Conservation (phyloP, 2,329 filamentous ascomycete genomes). For the Leptodontidium sp. region DNA sequence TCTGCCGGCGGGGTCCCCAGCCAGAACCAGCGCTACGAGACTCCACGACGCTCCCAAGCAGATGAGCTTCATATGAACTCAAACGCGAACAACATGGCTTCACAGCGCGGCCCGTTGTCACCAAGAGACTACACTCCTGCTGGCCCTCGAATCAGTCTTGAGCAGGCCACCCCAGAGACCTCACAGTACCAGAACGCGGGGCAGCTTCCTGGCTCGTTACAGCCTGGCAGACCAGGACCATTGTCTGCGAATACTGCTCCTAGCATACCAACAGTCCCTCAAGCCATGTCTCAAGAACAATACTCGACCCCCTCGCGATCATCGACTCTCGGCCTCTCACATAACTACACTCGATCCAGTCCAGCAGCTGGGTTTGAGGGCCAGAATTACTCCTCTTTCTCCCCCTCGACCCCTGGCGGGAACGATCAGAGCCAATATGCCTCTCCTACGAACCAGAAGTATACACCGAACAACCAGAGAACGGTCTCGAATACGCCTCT, state of each 20-base stretch:
- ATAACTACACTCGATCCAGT: slow-evolving; percentile 86
- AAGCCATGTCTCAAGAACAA: slow-evolving; percentile 60
- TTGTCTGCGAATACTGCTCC: slow-evolving; percentile 65
- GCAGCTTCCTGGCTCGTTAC: slow-evolving; percentile 66
- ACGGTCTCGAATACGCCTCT: slow-evolving; percentile 84
- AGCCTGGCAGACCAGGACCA: slow-evolving; percentile 63
- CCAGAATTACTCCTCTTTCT: slow-evolving; percentile 62
- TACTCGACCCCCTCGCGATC: slow-evolving; percentile 72
- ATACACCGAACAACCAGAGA: slow-evolving; percentile 65
- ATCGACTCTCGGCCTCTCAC: slow-evolving; percentile 69
- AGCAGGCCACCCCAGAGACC: slow-evolving; percentile 60
- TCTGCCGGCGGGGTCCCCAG: slow-evolving; percentile 35
- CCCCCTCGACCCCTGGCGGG: slow-evolving; percentile 68
- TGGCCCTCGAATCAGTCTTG: slow-evolving; percentile 64
- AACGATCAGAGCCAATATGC: slow-evolving; percentile 67
- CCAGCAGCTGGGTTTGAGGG: slow-evolving; percentile 69
- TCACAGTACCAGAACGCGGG: slow-evolving; percentile 55
- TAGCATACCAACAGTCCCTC: slow-evolving; percentile 63
- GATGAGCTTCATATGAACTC: slow-evolving; percentile 64
- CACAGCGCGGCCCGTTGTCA: slow-evolving; percentile 43
- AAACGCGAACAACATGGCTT: slow-evolving; percentile 46
- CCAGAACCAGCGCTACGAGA: slow-evolving; percentile 56
- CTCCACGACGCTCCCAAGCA: slow-evolving; percentile 50
- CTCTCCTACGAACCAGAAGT: slow-evolving; percentile 62
- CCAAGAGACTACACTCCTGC: slow-evolving; percentile 57